Evolutionary conservation across 306 rosid species (phyloP), one percentile per base, ranked within the genome.

Genomic region (Sicyos baderoa): DNA sequence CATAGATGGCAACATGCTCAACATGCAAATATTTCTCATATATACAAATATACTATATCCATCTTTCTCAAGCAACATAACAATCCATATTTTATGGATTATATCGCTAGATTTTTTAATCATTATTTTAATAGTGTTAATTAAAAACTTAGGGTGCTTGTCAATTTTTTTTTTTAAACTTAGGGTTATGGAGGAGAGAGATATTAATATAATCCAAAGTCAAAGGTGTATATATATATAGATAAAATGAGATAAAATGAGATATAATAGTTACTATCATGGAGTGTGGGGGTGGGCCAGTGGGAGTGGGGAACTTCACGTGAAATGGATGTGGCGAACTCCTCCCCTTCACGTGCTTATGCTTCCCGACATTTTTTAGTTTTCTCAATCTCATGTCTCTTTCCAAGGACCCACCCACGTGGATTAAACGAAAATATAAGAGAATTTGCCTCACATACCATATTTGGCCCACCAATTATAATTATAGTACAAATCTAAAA

Each of bases 341-440:
- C 70, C 53, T 64, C 35, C 70, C n/a, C 53, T 42, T 64, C 70
- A 64, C 70, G 70, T 64, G 70, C 53, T 44, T 2, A 21, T 64
- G 70, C 29, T 40, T 40, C 9, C 69, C 69, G 27, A 63, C 69
- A 60, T 8, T 60, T 60, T 6, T 18, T 40, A 15, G 17, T 64
- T 64, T 64, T 42, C 53, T 42, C 70, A 40, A 64, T 64, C 70
- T 42, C 22, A 7, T 19, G 70, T 44, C 70, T 44, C 35, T 64
- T 63, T 63, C 69, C 51, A 12, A 4, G 9, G 22, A 11, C 70
- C 70, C 53, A 64, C 53, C 70, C 70, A 64, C 70, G 70, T 64
- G 70, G 70, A 19, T n/a, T 61, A 60, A 32, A 6, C 6, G 0
- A 0, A 14, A 29, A n/a, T n/a, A n/a, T n/a, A n/a, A n/a, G n/a